Evolutionary conservation across 768 basidiomycete genomes (phyloP).

Genomic region (Auricularia auricula-judae): DNA sequence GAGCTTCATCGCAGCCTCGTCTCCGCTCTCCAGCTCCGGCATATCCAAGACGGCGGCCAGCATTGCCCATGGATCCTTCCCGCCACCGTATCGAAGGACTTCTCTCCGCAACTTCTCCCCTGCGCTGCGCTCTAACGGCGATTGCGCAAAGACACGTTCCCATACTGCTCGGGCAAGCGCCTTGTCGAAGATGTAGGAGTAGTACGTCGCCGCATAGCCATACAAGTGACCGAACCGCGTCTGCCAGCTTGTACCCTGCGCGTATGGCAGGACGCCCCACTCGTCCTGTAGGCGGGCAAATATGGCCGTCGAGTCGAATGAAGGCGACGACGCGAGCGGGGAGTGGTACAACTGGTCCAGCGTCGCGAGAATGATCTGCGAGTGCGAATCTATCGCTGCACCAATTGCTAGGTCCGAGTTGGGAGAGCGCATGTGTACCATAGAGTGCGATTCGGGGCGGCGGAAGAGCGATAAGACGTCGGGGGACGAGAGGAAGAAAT

Average conservation of each 20-base stretch:
- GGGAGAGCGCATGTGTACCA: conserved; percentile 13
- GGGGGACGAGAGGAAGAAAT: conserved; percentile 74
- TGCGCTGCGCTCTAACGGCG: conserved; percentile 57
- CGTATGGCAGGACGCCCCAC: conserved; percentile 74
- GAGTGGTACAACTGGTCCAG: conserved; percentile 91
- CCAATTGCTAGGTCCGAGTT: conserved; percentile 10
- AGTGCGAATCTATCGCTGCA: conserved; percentile 70
- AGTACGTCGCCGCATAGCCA: conserved; percentile 96
- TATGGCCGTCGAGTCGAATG: conserved; percentile 65
- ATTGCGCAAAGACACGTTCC: conserved; percentile 54
- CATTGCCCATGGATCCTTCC: conserved; percentile 91
- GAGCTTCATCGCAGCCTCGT: conserved; percentile 73
- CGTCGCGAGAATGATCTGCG: conserved; percentile 79
- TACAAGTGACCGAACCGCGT: conserved; percentile 93
- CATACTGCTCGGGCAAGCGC: conserved; percentile 93
- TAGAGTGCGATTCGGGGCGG: not conserved
- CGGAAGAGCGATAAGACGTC: conserved; percentile 67
- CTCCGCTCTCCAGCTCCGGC: conserved; percentile 58
- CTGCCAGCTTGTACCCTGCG: conserved; percentile 82
- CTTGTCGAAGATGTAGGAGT: conserved; percentile 93
- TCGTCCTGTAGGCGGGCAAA: conserved; percentile 51
- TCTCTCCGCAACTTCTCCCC: conserved; percentile 78
- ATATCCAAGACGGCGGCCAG: conserved; percentile 57
- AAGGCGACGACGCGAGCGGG: conserved; percentile 34
- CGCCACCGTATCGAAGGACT: conserved; percentile 74